Conservation (phyloP, 345 rosid species). For the Chamaenerion angustifolium region DNA sequence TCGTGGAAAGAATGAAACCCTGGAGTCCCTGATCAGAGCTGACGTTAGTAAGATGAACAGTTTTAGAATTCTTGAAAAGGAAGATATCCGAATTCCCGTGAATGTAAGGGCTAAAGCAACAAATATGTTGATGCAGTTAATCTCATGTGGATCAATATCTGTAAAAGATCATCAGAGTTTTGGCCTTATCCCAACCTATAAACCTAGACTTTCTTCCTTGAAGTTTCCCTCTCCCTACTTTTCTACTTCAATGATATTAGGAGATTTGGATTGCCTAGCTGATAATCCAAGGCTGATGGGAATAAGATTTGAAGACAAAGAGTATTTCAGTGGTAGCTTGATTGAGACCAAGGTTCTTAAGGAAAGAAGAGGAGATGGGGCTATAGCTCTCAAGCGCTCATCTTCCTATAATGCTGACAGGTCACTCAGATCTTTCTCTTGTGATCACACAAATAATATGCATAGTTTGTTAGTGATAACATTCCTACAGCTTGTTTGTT, state of each 20-base stretch:
- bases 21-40: conserved; percentile 85
- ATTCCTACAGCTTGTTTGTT: too few species aligned
- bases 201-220: conserved; percentile 54
- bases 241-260: conserved; percentile 52
- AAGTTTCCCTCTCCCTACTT: conserved; percentile 56
- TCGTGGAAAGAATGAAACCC: conserved; percentile 63
- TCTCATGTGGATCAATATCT: conserved; percentile 90
- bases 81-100: conserved; percentile 49
- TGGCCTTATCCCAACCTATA: conserved; percentile 72
- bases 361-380: conserved; percentile 35
- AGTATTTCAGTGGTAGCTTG: conserved; percentile 86
- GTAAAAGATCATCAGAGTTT: conserved; percentile 71
- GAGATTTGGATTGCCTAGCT: conserved; percentile 73
- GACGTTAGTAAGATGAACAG: conserved; percentile 82
- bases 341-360: conserved; percentile 55
- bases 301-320: conserved; percentile 68
- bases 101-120: conserved; percentile 59
- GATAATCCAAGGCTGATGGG: conserved; percentile 71
- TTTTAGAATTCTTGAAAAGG: conserved; percentile 75
- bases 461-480: too few species aligned
- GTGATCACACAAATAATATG: too few species aligned
- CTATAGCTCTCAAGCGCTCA: conserved; percentile 60
- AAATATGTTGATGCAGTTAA: conserved; percentile 75
- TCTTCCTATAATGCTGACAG: conserved; percentile 93
- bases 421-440: conserved; percentile 19